These are phyloP conservation scores for Cardiospermum halicacabum DNA, from an alignment of 345 rosid species.

Conservation along the genomic window DNA sequence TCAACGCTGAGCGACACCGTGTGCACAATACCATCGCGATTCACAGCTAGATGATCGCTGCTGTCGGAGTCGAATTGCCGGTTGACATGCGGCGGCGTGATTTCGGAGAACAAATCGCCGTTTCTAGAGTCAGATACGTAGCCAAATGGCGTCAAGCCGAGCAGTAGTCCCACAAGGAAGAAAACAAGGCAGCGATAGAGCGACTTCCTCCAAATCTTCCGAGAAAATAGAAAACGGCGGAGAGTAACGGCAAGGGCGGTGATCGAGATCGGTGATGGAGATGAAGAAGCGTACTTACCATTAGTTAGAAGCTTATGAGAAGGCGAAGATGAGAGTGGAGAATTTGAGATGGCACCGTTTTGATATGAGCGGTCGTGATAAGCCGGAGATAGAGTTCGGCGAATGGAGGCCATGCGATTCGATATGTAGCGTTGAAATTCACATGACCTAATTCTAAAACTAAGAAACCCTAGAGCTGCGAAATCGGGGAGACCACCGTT, in stretches of 20 bases:
- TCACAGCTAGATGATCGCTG: constrained; percentile 4
- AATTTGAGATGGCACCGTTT: constrained; percentile 35
- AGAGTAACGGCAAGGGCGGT: constrained; percentile 19
- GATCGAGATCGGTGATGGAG: constrained; percentile 15
- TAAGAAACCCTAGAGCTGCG: constrained; percentile 7
- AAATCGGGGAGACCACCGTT: not conserved
- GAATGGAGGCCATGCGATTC: constrained; percentile 71
- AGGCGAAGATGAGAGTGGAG: constrained; percentile 23
- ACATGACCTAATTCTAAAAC: constrained; percentile 23
- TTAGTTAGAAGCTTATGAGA: constrained; percentile 30
- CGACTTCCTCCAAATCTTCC: constrained; percentile 61
- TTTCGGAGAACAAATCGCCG: constrained; percentile 60
- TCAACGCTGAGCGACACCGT: constrained; percentile 31
- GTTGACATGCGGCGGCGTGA: constrained; percentile 51
- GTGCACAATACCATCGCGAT: constrained; percentile 23
- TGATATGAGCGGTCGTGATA: constrained; percentile 51
- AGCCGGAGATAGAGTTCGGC: constrained; percentile 85
- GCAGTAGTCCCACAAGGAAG: constrained; percentile 57
- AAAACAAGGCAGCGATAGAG: constrained; percentile 52
- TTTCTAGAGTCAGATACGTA: constrained; percentile 34
- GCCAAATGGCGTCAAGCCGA: constrained; percentile 63
- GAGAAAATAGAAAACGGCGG: constrained; percentile 30
- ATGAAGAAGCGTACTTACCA: constrained; percentile 38
- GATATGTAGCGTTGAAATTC: not conserved
- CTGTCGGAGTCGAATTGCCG: constrained; percentile 30